Percentiles rank a stretch among this genome's conserved stretches.
Conservation (phyloP, 2,329 filamentous ascomycete genomes). For the Cladosporium velox region DNA sequence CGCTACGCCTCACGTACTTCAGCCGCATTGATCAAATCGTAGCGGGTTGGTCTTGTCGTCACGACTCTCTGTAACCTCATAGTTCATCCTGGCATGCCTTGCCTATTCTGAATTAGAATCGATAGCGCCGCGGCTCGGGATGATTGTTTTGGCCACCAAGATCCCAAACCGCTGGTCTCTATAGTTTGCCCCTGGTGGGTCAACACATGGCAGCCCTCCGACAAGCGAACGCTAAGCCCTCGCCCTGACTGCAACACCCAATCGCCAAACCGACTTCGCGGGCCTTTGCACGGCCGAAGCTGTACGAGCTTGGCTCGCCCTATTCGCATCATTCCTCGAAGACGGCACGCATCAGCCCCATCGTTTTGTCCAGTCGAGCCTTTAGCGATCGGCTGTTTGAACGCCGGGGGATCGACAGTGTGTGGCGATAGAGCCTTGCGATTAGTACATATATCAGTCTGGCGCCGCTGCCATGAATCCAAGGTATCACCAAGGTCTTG, state of each 20-base stretch:
- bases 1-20: background rate
- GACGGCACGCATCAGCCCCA: conserved; percentile 9
- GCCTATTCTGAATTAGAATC: conserved; percentile 14
- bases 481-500: conserved; percentile 9
- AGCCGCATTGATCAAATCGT: conserved; percentile 8
- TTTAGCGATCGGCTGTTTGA: background rate
- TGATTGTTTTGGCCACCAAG: background rate
- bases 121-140: conserved; percentile 13
- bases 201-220: conserved; percentile 14
- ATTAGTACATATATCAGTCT: conserved; percentile 9
- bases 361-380: background rate
- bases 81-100: background rate
- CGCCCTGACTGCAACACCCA: conserved; percentile 12
- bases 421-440: background rate
- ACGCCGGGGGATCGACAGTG: conserved; percentile 4
- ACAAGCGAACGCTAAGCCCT: conserved; percentile 14
- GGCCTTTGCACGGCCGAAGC: background rate
- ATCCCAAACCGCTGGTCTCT: conserved; percentile 7
- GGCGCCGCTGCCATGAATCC: background rate
- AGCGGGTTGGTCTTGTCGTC: conserved; percentile 8
- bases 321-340: conserved; percentile 1
- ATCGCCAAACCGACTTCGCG: background rate
- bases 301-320: conserved; percentile 1
- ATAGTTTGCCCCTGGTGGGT: conserved; percentile 18
- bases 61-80: background rate